A percentile compares a stretch with the other conserved stretches of the same genome.
Conservation (phyloP, 1,284 basidiomycete species). For the Cerrena zonata region DNA sequence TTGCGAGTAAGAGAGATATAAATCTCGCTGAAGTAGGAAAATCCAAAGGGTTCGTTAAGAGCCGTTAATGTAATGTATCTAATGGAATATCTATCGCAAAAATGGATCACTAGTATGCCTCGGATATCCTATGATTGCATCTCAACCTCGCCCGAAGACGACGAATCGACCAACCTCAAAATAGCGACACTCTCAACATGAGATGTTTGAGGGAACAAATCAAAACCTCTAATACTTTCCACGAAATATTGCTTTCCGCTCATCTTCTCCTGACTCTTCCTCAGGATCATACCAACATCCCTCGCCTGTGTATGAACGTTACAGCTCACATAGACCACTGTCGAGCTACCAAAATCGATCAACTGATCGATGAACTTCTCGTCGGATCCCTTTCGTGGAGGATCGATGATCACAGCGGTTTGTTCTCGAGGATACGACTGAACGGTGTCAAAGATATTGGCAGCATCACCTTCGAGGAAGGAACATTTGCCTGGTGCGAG, state of each 20-base stretch:
- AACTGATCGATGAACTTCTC: conserved; percentile 77
- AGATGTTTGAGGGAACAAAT: conserved; percentile 91
- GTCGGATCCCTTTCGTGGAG: conserved; percentile 88
- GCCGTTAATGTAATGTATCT: not conserved
- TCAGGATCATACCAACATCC: conserved; percentile 72
- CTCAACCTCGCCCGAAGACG: not conserved
- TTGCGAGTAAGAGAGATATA: conserved; percentile 21
- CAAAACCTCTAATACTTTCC: conserved; percentile 80
- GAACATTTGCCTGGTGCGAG: conserved; percentile 43
- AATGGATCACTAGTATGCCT: too few relatives aligned
- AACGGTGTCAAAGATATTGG: conserved; percentile 63
- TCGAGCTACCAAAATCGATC: conserved; percentile 61
- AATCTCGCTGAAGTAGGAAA: not conserved
- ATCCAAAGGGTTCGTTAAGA: not conserved
- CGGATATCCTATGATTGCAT: not conserved
- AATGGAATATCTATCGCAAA: not conserved
- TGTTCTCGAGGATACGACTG: conserved; percentile 58
- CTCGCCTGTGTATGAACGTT: conserved; percentile 87
- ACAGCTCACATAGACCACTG: conserved; percentile 88
- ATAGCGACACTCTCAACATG: conserved; percentile 82
- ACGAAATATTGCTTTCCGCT: conserved; percentile 53
- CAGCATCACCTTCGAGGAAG: conserved; percentile 68
- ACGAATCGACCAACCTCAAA: conserved; percentile 37
- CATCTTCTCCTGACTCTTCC: conserved; percentile 33
- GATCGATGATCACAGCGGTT: conserved; percentile 79